Percentiles rank a stretch among this genome's conserved stretches.
phyloP scores from a whole-genome alignment of 495 filamentous ascomycete genomes.

The Trichoderma orchidacearum region DNA sequence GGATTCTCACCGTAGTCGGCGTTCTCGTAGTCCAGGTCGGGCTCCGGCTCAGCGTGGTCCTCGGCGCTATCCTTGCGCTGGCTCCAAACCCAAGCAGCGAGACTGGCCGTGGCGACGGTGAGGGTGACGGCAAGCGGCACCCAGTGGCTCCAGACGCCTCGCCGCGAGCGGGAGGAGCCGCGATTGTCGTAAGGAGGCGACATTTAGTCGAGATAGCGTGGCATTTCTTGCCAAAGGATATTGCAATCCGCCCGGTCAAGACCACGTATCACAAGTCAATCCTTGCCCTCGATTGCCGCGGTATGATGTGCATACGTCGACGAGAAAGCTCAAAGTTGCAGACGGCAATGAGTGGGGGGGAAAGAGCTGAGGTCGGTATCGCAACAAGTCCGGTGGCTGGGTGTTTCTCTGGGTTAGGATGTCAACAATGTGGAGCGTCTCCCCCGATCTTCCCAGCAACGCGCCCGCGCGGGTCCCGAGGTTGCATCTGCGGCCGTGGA shows the following conservation, averaged over 20 bases:
- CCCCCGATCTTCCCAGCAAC: background rate
- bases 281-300: no score
- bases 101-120: constrained; percentile 67
- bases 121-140: constrained; percentile 72
- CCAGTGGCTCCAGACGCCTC: constrained; percentile 68
- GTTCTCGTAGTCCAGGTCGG: constrained; percentile 35
- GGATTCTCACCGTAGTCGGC: constrained; percentile 38
- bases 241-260: background rate
- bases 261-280: background rate
- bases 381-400: constrained; percentile 1
- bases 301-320: no score
- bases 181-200: constrained; percentile 55
- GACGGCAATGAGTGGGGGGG: background rate
- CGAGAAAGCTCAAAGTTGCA: no score
- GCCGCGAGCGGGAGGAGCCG: constrained; percentile 45
- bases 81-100: constrained; percentile 88
- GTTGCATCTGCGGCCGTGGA: background rate
- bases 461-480: background rate
- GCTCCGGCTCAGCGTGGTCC: constrained; percentile 17
- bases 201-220: constrained; percentile 38
- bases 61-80: constrained; percentile 62
- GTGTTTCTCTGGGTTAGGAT: background rate
- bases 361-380: background rate
- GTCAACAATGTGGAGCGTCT: background rate
- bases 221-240: background rate